Percentiles rank a stretch among this genome's conserved stretches.
These are phyloP conservation scores for Carpinus viminea DNA, from an alignment of 306 rosid genomes.

Conservation along the genomic window DNA sequence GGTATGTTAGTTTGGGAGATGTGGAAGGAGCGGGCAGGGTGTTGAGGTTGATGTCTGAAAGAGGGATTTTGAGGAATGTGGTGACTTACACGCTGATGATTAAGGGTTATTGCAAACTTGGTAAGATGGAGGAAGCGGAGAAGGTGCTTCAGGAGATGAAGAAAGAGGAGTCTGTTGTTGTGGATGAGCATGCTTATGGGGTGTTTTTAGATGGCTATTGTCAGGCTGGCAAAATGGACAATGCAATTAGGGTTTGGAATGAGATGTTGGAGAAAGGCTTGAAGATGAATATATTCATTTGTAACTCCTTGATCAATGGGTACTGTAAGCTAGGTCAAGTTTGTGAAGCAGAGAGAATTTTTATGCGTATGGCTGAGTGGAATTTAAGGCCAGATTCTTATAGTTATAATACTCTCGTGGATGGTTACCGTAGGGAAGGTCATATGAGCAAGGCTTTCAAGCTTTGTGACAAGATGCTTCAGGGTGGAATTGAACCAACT, in stretches of 20 bases:
- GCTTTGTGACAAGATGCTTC: constrained; percentile 65
- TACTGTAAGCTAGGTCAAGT: constrained; percentile 61
- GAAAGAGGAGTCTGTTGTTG: constrained; percentile 41
- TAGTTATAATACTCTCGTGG: constrained; percentile 45
- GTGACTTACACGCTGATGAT: constrained; percentile 63
- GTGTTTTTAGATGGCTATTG: constrained; percentile 72
- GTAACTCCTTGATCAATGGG: constrained; percentile 75
- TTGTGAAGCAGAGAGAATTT: constrained; percentile 46
- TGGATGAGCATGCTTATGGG: constrained; percentile 69
- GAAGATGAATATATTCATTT: constrained; percentile 60
- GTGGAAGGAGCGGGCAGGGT: constrained; percentile 48
- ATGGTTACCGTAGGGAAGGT: constrained; percentile 43
- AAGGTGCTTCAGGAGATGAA: constrained; percentile 47
- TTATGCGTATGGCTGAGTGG: constrained; percentile 53
- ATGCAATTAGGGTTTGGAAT: constrained; percentile 67
- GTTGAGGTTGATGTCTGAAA: constrained; percentile 55
- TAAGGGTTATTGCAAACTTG: constrained; percentile 59
- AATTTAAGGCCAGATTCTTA: constrained; percentile 52
- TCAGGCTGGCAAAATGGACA: constrained; percentile 60
- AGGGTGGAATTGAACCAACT: constrained; percentile 51
- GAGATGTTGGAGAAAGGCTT: constrained; percentile 60
- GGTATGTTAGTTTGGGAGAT: constrained; percentile 59
- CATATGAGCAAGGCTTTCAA: constrained; percentile 36
- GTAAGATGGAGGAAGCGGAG: constrained; percentile 66
- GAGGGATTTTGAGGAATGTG: constrained; percentile 51